Conservation (phyloP, 495 filamentous ascomycete genomes). For the Wilcoxina mikolae region DNA sequence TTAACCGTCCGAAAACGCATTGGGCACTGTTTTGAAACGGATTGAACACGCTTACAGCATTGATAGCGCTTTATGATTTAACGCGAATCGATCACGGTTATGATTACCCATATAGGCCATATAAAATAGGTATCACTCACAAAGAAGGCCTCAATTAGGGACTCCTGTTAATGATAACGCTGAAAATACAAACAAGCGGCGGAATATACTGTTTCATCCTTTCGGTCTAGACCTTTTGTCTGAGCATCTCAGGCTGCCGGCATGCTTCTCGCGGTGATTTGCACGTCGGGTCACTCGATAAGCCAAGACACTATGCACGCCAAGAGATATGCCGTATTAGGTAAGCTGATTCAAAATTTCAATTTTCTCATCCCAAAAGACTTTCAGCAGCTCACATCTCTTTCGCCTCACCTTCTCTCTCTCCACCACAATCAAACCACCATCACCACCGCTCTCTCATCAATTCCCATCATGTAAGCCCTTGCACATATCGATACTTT, state of each 20-base stretch:
- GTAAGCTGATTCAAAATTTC: constrained; percentile 5
- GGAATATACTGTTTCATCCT: too few species aligned
- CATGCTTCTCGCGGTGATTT: background rate
- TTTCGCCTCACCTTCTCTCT: background rate
- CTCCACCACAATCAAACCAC: background rate
- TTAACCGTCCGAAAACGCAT: too few species aligned
- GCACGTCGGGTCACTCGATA: background rate
- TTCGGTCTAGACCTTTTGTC: background rate
- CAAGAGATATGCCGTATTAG: background rate
- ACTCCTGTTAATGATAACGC: too few species aligned
- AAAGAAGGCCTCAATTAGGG: too few species aligned
- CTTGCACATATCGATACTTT: background rate
- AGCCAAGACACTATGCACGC: background rate
- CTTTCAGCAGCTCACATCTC: background rate
- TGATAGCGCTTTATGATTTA: too few species aligned
- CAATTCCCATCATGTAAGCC: background rate
- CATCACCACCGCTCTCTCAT: background rate
- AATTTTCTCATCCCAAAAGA: constrained; percentile 2
- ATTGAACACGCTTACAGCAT: too few species aligned
- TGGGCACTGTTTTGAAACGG: too few species aligned
- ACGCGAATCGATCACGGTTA: too few species aligned
- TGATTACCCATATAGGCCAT: too few species aligned
- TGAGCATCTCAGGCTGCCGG: background rate
- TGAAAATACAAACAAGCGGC: too few species aligned
- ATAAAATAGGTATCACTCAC: too few species aligned